Percentiles rank a stretch among this genome's conserved stretches.
Evolutionary conservation across 768 basidiomycete species (phyloP).

Genomic region (Lanmaoa pseudosensibilis): DNA sequence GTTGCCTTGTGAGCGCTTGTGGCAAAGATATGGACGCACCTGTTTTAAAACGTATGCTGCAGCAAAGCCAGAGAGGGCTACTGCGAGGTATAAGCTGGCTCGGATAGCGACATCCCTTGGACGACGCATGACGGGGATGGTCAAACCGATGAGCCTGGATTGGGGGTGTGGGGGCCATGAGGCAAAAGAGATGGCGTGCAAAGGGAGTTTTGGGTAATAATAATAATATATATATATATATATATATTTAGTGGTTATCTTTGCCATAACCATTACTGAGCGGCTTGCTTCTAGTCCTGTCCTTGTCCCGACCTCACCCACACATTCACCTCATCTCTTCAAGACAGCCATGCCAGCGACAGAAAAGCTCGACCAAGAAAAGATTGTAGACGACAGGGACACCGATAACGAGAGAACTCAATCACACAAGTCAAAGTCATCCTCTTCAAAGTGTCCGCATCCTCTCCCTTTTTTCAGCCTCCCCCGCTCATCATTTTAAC

Average conservation of each 20-base stretch:
- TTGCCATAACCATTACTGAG: not conserved
- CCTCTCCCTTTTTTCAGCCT: not conserved
- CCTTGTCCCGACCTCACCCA: too few species aligned
- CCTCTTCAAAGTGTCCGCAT: constrained; percentile 35
- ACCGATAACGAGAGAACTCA: constrained; percentile 20
- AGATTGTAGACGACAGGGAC: constrained; percentile 20
- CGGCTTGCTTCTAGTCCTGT: not conserved
- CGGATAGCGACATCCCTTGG: constrained; percentile 11
- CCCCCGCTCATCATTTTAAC: not conserved
- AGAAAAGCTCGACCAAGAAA: constrained; percentile 24
- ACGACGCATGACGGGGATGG: constrained; percentile 6
- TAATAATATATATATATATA: too few species aligned
- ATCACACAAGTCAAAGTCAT: constrained; percentile 24
- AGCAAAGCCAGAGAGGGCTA: constrained; percentile 18
- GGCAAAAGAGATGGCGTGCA: too few species aligned
- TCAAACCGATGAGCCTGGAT: not conserved
- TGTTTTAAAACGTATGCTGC: constrained; percentile 21
- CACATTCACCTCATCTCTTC: too few species aligned
- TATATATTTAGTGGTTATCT: constrained; percentile 1
- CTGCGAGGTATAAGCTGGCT: constrained; percentile 7
- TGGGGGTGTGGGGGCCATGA: not conserved
- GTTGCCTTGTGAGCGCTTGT: not conserved
- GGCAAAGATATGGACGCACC: constrained; percentile 10
- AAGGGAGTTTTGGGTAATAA: too few species aligned
- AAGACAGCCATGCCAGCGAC: constrained; percentile 17